Evolutionary conservation across 345 rosid genomes (phyloP).

Genomic region (Psidium guajava): DNA sequence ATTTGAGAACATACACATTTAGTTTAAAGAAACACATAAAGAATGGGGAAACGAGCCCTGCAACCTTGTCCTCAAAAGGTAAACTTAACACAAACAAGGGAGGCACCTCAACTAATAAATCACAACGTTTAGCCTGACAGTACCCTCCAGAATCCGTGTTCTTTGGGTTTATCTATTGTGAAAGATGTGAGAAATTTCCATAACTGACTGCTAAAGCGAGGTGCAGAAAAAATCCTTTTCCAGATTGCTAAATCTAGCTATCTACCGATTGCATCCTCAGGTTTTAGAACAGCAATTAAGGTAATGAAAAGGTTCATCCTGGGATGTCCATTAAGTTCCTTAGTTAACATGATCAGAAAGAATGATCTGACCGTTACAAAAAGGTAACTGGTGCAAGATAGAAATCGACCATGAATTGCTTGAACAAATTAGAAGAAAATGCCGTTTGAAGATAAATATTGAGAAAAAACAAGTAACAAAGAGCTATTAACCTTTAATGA

Average conservation of each 20-base stretch:
- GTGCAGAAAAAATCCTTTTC: background rate
- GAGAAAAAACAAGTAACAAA: background rate
- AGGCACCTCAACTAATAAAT: background rate
- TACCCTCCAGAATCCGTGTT: background rate
- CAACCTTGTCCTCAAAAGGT: background rate
- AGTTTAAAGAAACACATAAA: background rate
- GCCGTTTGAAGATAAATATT: background rate
- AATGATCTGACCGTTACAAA: background rate
- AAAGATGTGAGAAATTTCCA: background rate
- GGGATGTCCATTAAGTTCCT: background rate
- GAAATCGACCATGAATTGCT: background rate
- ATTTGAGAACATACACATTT: background rate
- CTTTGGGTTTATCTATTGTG: background rate
- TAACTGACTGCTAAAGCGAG: background rate
- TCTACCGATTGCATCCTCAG: background rate
- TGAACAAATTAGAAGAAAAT: background rate
- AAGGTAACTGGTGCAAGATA: background rate
- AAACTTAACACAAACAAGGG: background rate
- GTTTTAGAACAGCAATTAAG: background rate
- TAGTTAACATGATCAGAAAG: background rate
- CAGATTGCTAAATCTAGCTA: background rate
- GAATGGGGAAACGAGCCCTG: background rate
- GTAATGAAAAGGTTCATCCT: background rate
- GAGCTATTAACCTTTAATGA: background rate
- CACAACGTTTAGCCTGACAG: background rate